Evolutionary conservation across 2,329 filamentous ascomycete species (phyloP).

Genomic region (Pyrenophora seminiperda): DNA sequence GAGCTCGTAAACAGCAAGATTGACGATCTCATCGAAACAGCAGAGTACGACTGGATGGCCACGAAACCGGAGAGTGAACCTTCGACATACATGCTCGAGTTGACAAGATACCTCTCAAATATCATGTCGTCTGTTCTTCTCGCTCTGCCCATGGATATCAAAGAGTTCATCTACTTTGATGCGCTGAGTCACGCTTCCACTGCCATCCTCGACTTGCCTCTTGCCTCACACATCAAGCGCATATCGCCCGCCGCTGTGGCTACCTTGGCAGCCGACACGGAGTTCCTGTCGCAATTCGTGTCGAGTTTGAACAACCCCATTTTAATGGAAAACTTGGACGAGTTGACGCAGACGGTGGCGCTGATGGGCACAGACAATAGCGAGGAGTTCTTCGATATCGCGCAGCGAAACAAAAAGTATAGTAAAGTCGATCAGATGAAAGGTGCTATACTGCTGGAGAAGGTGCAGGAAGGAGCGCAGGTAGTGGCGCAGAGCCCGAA

Average conservation of each 20-base stretch:
- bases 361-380: constrained; percentile 85
- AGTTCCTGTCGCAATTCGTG: constrained; percentile 85
- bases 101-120: constrained; percentile 90
- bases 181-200: constrained; percentile 88
- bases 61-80: constrained; percentile 70
- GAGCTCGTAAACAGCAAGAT: constrained; percentile 99
- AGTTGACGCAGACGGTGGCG: constrained; percentile 88
- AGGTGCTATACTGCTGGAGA: constrained; percentile 87
- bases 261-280: constrained; percentile 80
- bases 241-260: constrained; percentile 88
- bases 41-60: constrained; percentile 89
- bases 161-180: constrained; percentile 97
- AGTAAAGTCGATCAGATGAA: constrained; percentile 90
- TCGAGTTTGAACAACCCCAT: constrained; percentile 86
- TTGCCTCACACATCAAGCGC: constrained; percentile 77
- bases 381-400: constrained; percentile 97
- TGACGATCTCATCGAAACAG: constrained; percentile 93
- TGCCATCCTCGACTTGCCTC: constrained; percentile 78
- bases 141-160: constrained; percentile 92
- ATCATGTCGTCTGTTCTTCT: constrained; percentile 96
- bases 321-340: constrained; percentile 85
- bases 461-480: constrained; percentile 54
- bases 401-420: constrained; percentile 88
- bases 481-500: constrained; percentile 44
- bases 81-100: constrained; percentile 92